Evolutionary conservation across 169 alveolate species (phyloP).

Genomic region (Condylostoma magnum): DNA sequence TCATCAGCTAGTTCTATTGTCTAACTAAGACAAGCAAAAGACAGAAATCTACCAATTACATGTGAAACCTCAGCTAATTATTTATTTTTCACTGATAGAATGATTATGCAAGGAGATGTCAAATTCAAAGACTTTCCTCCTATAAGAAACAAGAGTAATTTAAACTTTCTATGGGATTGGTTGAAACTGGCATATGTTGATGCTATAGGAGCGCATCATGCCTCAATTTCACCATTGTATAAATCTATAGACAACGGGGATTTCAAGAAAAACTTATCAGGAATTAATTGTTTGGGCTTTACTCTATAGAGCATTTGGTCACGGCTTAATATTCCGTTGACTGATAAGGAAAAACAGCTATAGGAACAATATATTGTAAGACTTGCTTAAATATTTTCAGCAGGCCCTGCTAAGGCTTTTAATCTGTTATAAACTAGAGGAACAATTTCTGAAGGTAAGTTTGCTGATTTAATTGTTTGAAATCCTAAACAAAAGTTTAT

Average conservation of each 20-base stretch:
- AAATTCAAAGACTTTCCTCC: slow-evolving; percentile 27
- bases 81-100: not conserved
- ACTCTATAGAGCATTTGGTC: slow-evolving; percentile 10
- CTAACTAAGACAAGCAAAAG: not conserved
- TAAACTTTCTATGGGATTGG: slow-evolving; percentile 21
- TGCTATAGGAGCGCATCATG: slow-evolving; percentile 1
- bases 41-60: not conserved
- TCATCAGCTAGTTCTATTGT: slow-evolving; percentile 12
- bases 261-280: slow-evolving; percentile 6
- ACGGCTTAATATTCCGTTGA: not conserved
- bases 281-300: slow-evolving; percentile 1
- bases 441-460: slow-evolving; percentile 1
- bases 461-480: slow-evolving; percentile 25
- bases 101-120: not conserved
- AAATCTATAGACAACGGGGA: slow-evolving; percentile 14
- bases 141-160: slow-evolving; percentile 5
- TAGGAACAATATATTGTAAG: slow-evolving; percentile 30
- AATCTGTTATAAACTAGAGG: not conserved
- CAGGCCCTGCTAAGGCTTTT: slow-evolving; percentile 10
- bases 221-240: not conserved
- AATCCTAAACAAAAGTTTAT: not conserved
- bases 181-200: slow-evolving; percentile 14
- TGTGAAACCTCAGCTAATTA: slow-evolving; percentile 26
- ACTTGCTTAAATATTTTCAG: slow-evolving; percentile 6
- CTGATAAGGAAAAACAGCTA: not conserved